A percentile compares a stretch with the other conserved stretches of the same genome.
Evolutionary conservation across 1,284 basidiomycete genomes (phyloP).

Genomic region (Ustilago trichophora): DNA sequence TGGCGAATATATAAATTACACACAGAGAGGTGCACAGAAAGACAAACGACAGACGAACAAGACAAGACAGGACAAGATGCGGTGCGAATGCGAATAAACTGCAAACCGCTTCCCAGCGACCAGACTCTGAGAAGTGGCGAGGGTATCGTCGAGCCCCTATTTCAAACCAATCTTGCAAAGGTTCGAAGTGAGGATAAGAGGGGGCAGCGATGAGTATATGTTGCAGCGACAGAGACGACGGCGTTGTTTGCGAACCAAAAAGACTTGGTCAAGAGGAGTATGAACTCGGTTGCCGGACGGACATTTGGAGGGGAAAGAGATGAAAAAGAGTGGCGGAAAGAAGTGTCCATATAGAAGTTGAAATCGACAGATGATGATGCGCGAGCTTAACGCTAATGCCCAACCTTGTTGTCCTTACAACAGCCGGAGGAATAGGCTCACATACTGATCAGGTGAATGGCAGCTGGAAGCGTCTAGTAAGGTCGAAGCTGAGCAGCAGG

Average conservation of each 20-base stretch:
- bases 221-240: conserved; percentile 7
- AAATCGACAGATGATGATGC: too few relatives aligned
- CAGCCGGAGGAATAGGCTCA: too few relatives aligned
- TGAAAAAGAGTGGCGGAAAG: neutral
- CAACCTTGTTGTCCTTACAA: too few relatives aligned
- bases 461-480: conserved; percentile 10
- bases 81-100: conserved; percentile 23
- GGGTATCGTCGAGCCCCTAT: conserved; percentile 27
- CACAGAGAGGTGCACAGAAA: neutral
- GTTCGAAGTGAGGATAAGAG: neutral
- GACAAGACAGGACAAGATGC: conserved; percentile 8
- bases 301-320: neutral
- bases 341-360: conserved; percentile 3
- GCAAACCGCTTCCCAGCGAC: conserved; percentile 1
- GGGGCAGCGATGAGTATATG: conserved; percentile 22
- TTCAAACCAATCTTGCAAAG: too few relatives aligned
- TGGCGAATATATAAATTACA: conserved; percentile 13
- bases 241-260: neutral
- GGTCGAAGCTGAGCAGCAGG: conserved; percentile 46
- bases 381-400: too few relatives aligned
- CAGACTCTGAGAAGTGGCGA: neutral
- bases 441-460: neutral
- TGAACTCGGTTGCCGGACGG: neutral
- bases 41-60: neutral
- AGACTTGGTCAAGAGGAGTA: neutral